phyloP scores from a whole-genome alignment of 2,329 filamentous ascomycete genomes.

The Emmonsiellopsis sp. region DNA sequence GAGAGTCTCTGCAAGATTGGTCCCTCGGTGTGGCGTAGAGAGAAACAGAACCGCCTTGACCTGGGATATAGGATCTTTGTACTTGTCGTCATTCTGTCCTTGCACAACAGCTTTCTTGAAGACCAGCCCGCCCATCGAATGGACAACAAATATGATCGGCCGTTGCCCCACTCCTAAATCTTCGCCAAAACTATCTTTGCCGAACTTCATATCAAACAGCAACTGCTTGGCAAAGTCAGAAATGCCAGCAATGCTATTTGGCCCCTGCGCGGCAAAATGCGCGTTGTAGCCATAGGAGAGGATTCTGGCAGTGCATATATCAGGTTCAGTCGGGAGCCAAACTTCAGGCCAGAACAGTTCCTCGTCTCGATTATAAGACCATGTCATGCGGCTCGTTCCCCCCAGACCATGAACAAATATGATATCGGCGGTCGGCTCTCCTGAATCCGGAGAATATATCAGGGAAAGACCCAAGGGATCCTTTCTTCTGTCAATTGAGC shows the following conservation, averaged over 20 bases:
- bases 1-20: slow-evolving; percentile 15
- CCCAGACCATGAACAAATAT: slow-evolving; percentile 34
- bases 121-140: slow-evolving; percentile 39
- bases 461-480: slow-evolving; percentile 1
- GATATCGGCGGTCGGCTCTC: slow-evolving; percentile 24
- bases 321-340: slow-evolving; percentile 24
- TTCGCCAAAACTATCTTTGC: slow-evolving; percentile 7
- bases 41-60: slow-evolving; percentile 18
- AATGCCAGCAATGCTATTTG: slow-evolving; percentile 7
- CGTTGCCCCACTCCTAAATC: slow-evolving; percentile 14
- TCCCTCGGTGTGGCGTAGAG: slow-evolving; percentile 21
- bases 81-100: slow-evolving; percentile 12
- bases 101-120: slow-evolving; percentile 21
- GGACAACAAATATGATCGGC: slow-evolving; percentile 35
- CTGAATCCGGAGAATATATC: background rate
- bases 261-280: slow-evolving; percentile 1
- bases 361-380: slow-evolving; percentile 26
- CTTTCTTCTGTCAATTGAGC: background rate
- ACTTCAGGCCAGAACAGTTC: slow-evolving; percentile 30
- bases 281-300: slow-evolving; percentile 19
- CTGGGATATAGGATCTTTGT: slow-evolving; percentile 8
- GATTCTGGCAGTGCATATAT: slow-evolving; percentile 13
- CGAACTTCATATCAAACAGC: slow-evolving; percentile 17
- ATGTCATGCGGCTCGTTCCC: slow-evolving; percentile 30
- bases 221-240: slow-evolving; percentile 22